Conservation (phyloP, 768 basidiomycete genomes). For the Agaricus subrufescens region DNA sequence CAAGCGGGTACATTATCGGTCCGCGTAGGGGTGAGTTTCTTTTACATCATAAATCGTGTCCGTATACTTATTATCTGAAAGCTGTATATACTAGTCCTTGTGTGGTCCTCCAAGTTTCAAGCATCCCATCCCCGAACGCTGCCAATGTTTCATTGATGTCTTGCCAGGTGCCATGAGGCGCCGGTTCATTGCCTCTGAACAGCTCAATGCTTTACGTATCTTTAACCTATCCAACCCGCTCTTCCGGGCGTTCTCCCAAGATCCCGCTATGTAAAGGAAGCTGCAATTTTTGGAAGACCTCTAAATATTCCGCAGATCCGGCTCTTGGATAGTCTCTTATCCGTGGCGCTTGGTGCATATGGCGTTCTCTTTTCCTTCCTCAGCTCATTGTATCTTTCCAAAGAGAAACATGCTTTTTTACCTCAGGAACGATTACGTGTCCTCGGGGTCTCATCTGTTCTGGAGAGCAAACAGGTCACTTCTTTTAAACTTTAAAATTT, state of each 20-base stretch:
- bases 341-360: background rate
- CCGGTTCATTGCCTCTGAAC: background rate
- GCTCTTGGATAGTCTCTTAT: background rate
- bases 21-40: background rate
- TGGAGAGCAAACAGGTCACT: background rate
- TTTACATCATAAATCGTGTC: no score
- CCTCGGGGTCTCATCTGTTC: background rate
- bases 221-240: background rate
- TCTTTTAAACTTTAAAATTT: background rate
- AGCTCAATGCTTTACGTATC: background rate
- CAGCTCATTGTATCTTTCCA: background rate
- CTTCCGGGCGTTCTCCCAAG: background rate
- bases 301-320: slow-evolving; percentile 4
- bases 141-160: no score
- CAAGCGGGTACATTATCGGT: background rate
- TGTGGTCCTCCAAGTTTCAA: no score
- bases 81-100: no score
- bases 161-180: no score
- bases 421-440: slow-evolving; percentile 5
- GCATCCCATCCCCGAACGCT: no score
- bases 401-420: background rate
- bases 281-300: slow-evolving; percentile 5
- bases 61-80: no score
- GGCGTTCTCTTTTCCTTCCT: background rate
- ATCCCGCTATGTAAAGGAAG: background rate